Percentiles rank a stretch among this genome's conserved stretches.
Evolutionary conservation across 1,139 yeast species (phyloP).

Genomic region (Zhuliangozyma parablackwelliae): DNA sequence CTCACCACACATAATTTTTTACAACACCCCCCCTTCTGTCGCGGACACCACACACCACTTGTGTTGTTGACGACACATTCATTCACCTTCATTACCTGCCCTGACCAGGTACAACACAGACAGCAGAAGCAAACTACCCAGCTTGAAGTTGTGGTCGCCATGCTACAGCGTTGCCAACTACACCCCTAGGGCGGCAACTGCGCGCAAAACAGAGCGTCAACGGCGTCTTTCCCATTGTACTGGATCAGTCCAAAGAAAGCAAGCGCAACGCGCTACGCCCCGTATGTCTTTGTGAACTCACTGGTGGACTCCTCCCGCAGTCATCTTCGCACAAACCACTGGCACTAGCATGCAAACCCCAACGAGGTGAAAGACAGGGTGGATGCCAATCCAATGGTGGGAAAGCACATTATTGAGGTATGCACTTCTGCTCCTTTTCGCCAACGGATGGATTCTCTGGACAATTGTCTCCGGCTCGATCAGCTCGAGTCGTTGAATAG

Average conservation of each 20-base stretch:
- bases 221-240: slow-evolving; percentile 66
- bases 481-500: too few species aligned
- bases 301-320: slow-evolving; percentile 46
- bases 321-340: slow-evolving; percentile 43
- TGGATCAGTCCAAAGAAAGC: slow-evolving; percentile 59
- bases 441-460: too few species aligned
- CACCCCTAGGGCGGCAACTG: slow-evolving; percentile 89
- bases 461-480: too few species aligned
- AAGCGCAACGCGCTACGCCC: slow-evolving; percentile 20
- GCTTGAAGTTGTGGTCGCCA: slow-evolving; percentile 53
- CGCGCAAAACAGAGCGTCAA: slow-evolving; percentile 79
- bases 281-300: slow-evolving; percentile 37
- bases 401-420: too few species aligned
- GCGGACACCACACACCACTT: too few species aligned
- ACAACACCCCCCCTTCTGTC: too few species aligned
- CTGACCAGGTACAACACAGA: slow-evolving; percentile 80
- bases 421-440: too few species aligned
- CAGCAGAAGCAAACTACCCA: slow-evolving; percentile 76
- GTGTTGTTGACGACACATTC: too few species aligned
- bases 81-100: slow-evolving; percentile 78
- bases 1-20: too few species aligned
- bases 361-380: slow-evolving; percentile 70
- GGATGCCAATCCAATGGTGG: slow-evolving; percentile 74
- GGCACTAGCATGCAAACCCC: slow-evolving; percentile 59
- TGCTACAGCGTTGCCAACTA: slow-evolving; percentile 77